Percentiles rank a stretch among this genome's conserved stretches.
Conservation (phyloP, 208 protist genomes). For the Leishmania aethiopica region DNA sequence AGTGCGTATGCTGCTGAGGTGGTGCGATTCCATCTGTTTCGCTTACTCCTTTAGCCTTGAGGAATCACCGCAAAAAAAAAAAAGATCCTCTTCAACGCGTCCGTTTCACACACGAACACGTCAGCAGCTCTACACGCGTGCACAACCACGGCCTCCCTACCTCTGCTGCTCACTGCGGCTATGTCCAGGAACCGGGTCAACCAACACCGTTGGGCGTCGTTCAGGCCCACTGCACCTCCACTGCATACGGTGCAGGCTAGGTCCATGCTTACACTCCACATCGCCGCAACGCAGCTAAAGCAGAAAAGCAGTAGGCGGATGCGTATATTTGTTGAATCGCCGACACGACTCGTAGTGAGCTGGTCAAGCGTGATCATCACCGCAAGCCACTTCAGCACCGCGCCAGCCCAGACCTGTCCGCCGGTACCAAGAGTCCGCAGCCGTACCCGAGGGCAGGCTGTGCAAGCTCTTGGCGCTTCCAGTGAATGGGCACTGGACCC, state of each 20-base stretch:
- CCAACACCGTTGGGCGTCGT: background rate
- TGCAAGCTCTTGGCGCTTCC: background rate
- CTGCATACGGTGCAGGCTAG: background rate
- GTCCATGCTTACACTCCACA: background rate
- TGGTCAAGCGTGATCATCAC: background rate
- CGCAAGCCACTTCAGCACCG: background rate
- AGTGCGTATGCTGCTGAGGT: background rate
- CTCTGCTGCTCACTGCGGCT: background rate
- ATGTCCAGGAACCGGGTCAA: background rate
- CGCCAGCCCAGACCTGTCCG: constrained; percentile 1
- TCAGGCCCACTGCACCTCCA: background rate
- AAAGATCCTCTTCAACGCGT: background rate
- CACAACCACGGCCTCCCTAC: background rate
- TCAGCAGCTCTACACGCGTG: background rate
- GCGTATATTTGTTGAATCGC: background rate
- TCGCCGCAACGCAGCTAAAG: background rate
- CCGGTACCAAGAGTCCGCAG: background rate
- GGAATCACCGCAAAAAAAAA: background rate
- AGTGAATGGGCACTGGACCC: background rate
- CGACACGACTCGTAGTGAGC: background rate
- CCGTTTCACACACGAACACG: background rate
- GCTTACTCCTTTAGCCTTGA: constrained; percentile 3
- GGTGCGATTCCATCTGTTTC: background rate
- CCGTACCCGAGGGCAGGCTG: background rate
- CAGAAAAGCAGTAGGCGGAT: background rate